Conservation (phyloP, 176 grass and related monocot species). For the Oryza brachyantha region DNA sequence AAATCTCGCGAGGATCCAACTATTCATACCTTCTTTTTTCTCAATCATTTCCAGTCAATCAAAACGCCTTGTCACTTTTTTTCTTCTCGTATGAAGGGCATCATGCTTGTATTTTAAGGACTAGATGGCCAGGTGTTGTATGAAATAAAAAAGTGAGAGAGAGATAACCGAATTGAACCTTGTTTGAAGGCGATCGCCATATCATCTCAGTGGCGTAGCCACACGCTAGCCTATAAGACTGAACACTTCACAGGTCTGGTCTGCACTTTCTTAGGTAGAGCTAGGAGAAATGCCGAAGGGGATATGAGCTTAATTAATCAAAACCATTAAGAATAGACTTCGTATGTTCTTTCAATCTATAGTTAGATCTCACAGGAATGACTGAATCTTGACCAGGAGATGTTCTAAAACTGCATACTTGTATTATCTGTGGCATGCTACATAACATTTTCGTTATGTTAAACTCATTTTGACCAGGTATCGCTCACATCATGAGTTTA, state of each 20-base stretch:
- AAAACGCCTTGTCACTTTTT: neutral
- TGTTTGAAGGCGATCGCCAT: neutral
- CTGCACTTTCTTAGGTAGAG: neutral
- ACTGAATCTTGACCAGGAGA: neutral
- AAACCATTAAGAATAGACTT: neutral
- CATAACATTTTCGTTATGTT: neutral
- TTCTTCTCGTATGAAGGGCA: neutral
- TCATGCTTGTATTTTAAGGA: neutral
- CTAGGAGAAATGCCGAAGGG: neutral
- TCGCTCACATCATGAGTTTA: neutral
- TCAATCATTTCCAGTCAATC: neutral
- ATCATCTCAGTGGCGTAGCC: neutral
- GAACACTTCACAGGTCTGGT: neutral
- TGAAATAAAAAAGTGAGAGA: neutral
- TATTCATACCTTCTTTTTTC: neutral
- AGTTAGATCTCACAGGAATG: neutral
- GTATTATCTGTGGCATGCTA: too few relatives aligned
- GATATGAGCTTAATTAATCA: neutral
- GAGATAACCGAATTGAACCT: neutral
- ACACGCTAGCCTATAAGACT: neutral
- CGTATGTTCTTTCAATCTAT: neutral
- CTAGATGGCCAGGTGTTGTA: neutral
- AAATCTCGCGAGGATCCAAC: constrained; percentile 8
- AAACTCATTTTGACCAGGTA: neutral
- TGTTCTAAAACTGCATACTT: too few relatives aligned